Conservation (phyloP, 768 basidiomycete genomes). For the Panus rudis region DNA sequence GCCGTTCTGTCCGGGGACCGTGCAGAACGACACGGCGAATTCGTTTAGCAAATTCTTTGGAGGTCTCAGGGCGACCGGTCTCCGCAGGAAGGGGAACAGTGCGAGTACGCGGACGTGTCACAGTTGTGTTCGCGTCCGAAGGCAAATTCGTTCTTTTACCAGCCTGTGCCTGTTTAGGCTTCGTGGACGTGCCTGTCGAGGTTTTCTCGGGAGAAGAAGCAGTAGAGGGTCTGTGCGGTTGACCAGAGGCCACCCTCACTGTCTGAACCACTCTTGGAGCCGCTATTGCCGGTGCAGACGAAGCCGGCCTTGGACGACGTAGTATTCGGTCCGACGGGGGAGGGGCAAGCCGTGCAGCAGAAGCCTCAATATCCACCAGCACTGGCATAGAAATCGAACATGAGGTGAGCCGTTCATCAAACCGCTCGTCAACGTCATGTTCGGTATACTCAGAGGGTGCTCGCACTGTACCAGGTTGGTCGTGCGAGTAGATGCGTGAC, state of each 20-base stretch:
- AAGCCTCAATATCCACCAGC: constrained; percentile 8
- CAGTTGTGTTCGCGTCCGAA: no score
- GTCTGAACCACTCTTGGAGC: no score
- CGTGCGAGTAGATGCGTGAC: constrained; percentile 17
- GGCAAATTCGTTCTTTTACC: no score
- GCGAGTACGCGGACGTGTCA: no score
- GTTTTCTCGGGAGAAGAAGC: no score
- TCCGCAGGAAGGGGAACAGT: constrained; percentile 5
- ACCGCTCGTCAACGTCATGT: constrained; percentile 8
- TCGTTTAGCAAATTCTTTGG: constrained; percentile 5
- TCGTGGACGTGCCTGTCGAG: no score
- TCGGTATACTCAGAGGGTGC: constrained; percentile 15
- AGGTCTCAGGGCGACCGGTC: constrained; percentile 7
- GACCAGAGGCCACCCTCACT: no score
- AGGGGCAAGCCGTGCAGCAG: background rate
- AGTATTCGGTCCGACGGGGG: background rate
- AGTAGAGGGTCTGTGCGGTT: no score
- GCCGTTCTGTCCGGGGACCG: background rate
- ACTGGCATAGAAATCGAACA: constrained; percentile 10
- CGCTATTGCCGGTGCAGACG: no score
- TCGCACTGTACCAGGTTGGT: constrained; percentile 15
- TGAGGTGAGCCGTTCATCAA: background rate
- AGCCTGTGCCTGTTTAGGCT: no score
- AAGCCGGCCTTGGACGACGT: no score
- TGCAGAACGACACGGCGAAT: constrained; percentile 2